Base-by-base conservation (phyloP, 2,329 filamentous ascomycete genomes). In the Cladobotryum protrusum region DNA sequence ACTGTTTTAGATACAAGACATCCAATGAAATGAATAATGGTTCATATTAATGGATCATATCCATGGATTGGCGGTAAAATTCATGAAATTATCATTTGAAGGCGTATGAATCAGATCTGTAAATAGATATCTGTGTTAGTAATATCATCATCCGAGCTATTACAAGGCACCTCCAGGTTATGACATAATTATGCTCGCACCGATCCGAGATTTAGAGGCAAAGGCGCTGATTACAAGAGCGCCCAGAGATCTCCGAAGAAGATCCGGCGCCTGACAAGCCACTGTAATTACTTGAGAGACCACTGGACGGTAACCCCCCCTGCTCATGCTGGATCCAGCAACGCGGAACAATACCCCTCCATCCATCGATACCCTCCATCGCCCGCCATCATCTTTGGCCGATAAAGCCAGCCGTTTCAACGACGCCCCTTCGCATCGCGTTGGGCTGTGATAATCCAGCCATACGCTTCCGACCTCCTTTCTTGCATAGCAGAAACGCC, bases 401-500 rank as follows among this genome's bases (percentile, higher is more conserved):
- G 47, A 50, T 46, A 44, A 49, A 52, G 43, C 48, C 37, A 48
- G 39, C 47, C 24, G n/a, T 44, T 48, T 42, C 44, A 43, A 32
- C 44, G 45, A 33, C 49, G 41, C 29, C 39, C 34, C 18, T 43
- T 43, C 47, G 44, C 44, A 47, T 51, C 48, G 44, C 41, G 51
- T 51, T 41, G 48, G 48, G 45, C 51, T 47, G 51, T 41, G 33
- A 45, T 39, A 14, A 40, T 33, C 48, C 36, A 47, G 43, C 44
- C 41, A 46, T 43, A 48, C 54, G 50, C 56, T 59, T 54, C 55
- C 56, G 44, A 51, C 51, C 47, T 48, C 53, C 47, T 49, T 49
- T 58, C 50, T 50, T 49, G 53, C 52, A 52, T 59, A 49, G 59
- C 56, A 56, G 59, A 58, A 58, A 54, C 5, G 2, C 13, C 29